Conservation (phyloP, 768 basidiomycete species). For the Tephrocybe sp. region DNA sequence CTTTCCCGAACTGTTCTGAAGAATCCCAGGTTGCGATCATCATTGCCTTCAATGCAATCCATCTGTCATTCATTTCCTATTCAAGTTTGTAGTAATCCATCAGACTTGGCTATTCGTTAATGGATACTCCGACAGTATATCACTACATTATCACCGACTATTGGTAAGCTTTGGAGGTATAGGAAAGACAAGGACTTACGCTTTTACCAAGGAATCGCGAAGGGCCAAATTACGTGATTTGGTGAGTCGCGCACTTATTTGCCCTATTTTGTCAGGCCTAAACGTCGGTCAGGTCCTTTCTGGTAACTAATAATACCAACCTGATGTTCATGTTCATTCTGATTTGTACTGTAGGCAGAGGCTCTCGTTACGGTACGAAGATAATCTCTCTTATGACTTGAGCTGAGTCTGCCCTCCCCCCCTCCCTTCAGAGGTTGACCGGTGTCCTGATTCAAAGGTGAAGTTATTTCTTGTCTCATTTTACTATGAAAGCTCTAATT, state of each 20-base stretch:
- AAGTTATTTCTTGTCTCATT: too few species aligned
- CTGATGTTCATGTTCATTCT: neutral
- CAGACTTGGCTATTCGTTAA: too few species aligned
- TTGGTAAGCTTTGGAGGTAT: conserved; percentile 1
- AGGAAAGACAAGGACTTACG: too few species aligned
- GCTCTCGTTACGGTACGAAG: conserved; percentile 7
- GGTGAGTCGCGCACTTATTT: neutral
- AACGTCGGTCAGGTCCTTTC: conserved; percentile 7
- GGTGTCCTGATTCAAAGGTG: conserved; percentile 9
- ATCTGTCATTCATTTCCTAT: conserved; percentile 2
- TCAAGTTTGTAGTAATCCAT: neutral
- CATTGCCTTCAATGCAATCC: neutral
- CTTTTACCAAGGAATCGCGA: neutral
- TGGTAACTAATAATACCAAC: neutral
- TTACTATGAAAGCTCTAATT: too few species aligned
- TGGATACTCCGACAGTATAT: too few species aligned
- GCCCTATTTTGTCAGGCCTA: too few species aligned
- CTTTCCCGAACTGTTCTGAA: neutral
- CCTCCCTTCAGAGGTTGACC: conserved; percentile 3
- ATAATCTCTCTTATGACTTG: neutral
- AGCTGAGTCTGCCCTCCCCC: neutral
- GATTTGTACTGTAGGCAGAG: neutral
- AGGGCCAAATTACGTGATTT: neutral
- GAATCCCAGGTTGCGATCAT: neutral
- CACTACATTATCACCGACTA: conserved; percentile 4